Conservation (phyloP, 2,329 filamentous ascomycete genomes). For the Lomentospora prolificans region DNA sequence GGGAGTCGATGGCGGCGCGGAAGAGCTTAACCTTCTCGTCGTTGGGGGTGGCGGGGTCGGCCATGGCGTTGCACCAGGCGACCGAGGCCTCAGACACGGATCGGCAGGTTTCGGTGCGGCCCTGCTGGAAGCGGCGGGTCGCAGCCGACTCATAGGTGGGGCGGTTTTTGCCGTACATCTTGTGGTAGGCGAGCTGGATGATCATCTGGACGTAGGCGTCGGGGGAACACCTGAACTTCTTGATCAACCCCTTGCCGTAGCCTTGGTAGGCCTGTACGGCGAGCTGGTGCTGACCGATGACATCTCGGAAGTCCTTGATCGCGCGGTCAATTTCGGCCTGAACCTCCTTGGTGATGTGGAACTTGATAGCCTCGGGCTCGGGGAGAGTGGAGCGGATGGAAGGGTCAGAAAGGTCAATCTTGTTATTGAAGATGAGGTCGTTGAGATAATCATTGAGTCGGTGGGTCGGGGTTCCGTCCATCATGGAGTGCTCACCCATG, state of each 20-base stretch:
- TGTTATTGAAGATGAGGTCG: conserved; percentile 85
- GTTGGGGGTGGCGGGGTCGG: conserved; percentile 53
- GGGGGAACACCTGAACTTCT: conserved; percentile 97
- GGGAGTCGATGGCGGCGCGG: conserved; percentile 68
- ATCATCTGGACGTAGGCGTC: conserved; percentile 98
- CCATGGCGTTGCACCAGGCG: conserved; percentile 82
- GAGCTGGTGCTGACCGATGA: conserved; percentile 83
- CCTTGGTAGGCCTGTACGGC: conserved; percentile 92
- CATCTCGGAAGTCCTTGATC: conserved; percentile 63
- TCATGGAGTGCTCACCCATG: conserved; percentile 99
- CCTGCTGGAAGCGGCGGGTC: conserved; percentile 89
- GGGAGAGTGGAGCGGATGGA: conserved; percentile 71
- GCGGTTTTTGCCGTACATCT: conserved; percentile 97
- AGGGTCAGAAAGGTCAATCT: conserved; percentile 78
- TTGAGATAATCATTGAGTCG: conserved; percentile 93
- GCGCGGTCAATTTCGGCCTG: conserved; percentile 72
- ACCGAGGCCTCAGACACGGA: conserved; percentile 84
- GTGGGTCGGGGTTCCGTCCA: conserved; percentile 98
- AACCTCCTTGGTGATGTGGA: conserved; percentile 66
- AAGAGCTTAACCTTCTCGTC: conserved; percentile 64
- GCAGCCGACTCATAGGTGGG: conserved; percentile 97
- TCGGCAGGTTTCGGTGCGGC: conserved; percentile 92
- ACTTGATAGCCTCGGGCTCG: conserved; percentile 68
- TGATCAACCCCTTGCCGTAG: conserved; percentile 97
- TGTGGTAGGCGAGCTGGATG: conserved; percentile 95